Percentiles rank a stretch among this genome's conserved stretches.
Conservation (phyloP, 169 alveolate genomes). For the Plasmodium adleri region DNA sequence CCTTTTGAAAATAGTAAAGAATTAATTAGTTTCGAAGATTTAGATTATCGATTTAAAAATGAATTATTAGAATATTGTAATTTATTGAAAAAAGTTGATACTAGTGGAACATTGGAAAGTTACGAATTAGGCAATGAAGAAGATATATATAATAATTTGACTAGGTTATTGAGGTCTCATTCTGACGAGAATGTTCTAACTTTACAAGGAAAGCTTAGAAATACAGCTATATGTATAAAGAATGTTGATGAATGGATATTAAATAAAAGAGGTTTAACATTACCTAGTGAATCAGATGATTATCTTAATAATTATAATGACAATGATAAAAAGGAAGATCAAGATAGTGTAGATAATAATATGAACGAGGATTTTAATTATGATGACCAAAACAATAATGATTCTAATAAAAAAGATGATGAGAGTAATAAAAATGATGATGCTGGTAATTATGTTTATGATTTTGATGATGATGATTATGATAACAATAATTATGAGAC, state of each 20-base stretch:
- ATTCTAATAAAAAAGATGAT: background rate
- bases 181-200: background rate
- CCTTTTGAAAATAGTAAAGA: background rate
- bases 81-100: constrained; percentile 28
- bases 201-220: constrained; percentile 23
- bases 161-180: constrained; percentile 14
- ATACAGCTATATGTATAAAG: constrained; percentile 64
- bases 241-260: constrained; percentile 47
- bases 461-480: background rate
- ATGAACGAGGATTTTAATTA: background rate
- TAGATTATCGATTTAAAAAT: constrained; percentile 2
- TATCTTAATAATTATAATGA: background rate
- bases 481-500: too few relatives aligned
- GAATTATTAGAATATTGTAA: constrained; percentile 35
- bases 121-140: constrained; percentile 24
- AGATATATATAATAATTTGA: constrained; percentile 35
- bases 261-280: constrained; percentile 32
- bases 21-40: constrained; percentile 14
- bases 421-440: background rate
- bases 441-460: background rate
- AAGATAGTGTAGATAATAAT: background rate
- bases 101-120: constrained; percentile 40
- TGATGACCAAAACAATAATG: background rate
- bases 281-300: constrained; percentile 11
- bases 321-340: background rate